Conservation (phyloP, 768 basidiomycete genomes). For the Brasilioporus rufonigricans region DNA sequence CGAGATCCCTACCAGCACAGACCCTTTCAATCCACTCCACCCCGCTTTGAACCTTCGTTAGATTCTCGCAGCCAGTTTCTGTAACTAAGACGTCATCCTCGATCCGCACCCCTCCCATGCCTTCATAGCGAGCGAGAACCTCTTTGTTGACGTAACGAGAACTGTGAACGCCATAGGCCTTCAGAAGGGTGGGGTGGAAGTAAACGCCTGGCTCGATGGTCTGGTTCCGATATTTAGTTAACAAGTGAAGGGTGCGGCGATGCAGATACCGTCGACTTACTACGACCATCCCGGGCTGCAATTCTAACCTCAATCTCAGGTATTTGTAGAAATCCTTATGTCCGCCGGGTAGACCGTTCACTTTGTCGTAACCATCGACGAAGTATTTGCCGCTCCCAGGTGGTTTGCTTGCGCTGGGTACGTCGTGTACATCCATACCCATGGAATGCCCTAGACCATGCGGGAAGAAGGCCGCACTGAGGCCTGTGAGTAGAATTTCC, state of each 20-base stretch:
- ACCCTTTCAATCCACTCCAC: constrained; percentile 79
- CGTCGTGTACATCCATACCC: constrained; percentile 94
- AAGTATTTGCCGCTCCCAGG: constrained; percentile 44
- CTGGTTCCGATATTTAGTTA: constrained; percentile 34
- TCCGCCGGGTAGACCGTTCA: constrained; percentile 56
- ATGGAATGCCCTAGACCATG: constrained; percentile 91
- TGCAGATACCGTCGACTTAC: constrained; percentile 43
- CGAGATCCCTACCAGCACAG: constrained; percentile 58
- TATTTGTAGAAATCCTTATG: constrained; percentile 76
- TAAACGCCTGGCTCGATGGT: constrained; percentile 92
- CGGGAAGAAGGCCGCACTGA: constrained; percentile 88
- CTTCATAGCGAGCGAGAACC: constrained; percentile 50
- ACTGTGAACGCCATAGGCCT: constrained; percentile 57
- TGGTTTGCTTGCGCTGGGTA: constrained; percentile 81
- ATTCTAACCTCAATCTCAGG: constrained; percentile 71
- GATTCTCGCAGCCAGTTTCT: constrained; percentile 69
- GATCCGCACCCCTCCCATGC: constrained; percentile 89
- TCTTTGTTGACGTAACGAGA: constrained; percentile 41
- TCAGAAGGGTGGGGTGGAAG: constrained; percentile 78
- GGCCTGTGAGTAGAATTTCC: constrained; percentile 71
- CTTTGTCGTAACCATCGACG: constrained; percentile 77
- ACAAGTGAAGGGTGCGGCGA: background rate
- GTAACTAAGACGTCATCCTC: constrained; percentile 90
- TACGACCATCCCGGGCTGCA: constrained; percentile 82
- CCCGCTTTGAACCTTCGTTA: constrained; percentile 84